Conservation (phyloP, 495 filamentous ascomycete species). For the Aspergillus indologenus region DNA sequence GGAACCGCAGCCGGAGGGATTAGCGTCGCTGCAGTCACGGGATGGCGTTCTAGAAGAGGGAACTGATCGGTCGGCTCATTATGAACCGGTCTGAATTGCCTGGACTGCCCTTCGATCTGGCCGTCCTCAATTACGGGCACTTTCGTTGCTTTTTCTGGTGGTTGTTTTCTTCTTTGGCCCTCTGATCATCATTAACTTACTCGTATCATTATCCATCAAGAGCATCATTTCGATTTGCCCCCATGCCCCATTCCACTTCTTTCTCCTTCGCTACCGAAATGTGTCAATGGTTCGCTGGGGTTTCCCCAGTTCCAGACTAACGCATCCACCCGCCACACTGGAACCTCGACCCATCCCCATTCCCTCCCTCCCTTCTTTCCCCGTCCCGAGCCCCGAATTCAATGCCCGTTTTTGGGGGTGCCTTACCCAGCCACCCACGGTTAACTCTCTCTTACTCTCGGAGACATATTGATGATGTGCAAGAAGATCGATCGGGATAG, state of each 20-base stretch:
- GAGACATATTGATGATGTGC: too few species aligned
- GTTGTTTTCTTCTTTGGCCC: not conserved
- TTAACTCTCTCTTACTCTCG: too few species aligned
- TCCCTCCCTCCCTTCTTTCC: not conserved
- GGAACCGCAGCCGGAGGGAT: constrained; percentile 1
- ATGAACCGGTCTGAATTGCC: not conserved
- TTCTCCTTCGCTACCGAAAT: too few species aligned
- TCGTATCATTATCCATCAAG: too few species aligned
- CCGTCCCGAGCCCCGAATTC: not conserved
- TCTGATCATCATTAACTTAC: too few species aligned
- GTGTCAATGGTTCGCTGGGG: not conserved
- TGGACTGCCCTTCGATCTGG: too few species aligned
- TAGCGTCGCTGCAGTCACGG: not conserved
- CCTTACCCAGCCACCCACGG: too few species aligned
- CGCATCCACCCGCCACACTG: constrained; percentile 24
- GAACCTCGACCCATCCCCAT: constrained; percentile 17
- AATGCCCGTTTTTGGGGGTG: not conserved
- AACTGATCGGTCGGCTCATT: constrained; percentile 6
- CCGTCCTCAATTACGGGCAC: not conserved
- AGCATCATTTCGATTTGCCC: not conserved
- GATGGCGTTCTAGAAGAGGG: constrained; percentile 6
- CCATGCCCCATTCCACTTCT: not conserved
- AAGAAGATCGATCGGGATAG: not conserved
- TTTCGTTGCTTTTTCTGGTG: not conserved
- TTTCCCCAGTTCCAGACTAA: constrained; percentile 1